Base-by-base conservation (phyloP, 805 yeast genomes). In the Ogataea pignaliae region DNA sequence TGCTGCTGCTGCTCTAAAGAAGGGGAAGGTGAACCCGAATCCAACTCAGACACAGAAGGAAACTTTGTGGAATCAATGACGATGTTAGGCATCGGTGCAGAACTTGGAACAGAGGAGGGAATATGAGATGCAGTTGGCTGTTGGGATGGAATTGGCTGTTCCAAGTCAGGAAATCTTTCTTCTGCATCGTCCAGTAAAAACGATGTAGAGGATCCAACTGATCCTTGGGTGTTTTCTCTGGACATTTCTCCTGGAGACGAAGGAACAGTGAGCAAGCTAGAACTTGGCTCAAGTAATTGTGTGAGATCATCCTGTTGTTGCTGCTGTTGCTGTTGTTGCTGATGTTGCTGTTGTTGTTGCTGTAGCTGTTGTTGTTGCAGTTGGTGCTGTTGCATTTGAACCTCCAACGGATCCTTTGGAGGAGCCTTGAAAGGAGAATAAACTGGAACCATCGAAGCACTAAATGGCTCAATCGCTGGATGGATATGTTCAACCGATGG, bases 321-420 rank as follows among this genome's bases (percentile, higher is more conserved):
- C 21, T 42, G 50, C 34, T 52, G 55, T 13, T 40, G 48, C 30
- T 52, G 53, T 39, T 50, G 53, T 35, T 50, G 56, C 46, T 56
- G 65, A 42, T 61, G 60, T 44, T 66, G 73, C 39, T 69, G 72
- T 42, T 69, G 73, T 37, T 63, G 66, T 44, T 70, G 71, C 32
- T 60, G 42, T 45, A 48, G 52, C n/a, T 46, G 52, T 32, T 55
- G 55, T 31, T 51, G 54, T 30, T 55, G 58, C 35, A 54, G 57
- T 29, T 57, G 57, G 48, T 57, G 66, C 39, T 60, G 54, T 43
- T 68, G 75, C 44, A 69, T 70, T 43, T 71, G 75, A 34, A 65
- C 62, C 45, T 72, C 73, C 18, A 63, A 41, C 40, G 70, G n/a
- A 84, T 87, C 37, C 55, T 46, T 4, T 68, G 71, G 57, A 56